phyloP scores from a whole-genome alignment of 495 filamentous ascomycete genomes.

The Aspergillus haitiensis region DNA sequence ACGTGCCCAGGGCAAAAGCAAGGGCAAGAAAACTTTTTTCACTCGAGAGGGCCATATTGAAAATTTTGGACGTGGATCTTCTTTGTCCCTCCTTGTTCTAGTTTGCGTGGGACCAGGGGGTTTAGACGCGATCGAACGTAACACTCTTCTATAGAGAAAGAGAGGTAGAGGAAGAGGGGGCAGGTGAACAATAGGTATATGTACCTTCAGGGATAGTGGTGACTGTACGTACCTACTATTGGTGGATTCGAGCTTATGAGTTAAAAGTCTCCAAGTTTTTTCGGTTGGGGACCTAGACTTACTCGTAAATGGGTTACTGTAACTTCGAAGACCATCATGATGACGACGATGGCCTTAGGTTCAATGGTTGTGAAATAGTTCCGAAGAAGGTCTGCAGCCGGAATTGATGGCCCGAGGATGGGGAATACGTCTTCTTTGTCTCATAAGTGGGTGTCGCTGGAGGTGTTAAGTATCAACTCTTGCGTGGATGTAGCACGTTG shows the following conservation, averaged over 20 bases:
- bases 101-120: background rate
- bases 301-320: conserved; percentile 8
- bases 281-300: conserved; percentile 1
- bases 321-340: conserved; percentile 4
- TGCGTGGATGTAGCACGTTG: too few relatives aligned
- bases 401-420: background rate
- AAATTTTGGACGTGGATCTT: background rate
- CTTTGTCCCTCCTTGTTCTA: background rate
- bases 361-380: background rate
- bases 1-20: conserved; percentile 5
- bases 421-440: background rate
- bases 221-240: background rate
- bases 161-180: background rate
- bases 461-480: too few relatives aligned
- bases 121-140: background rate
- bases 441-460: too few relatives aligned
- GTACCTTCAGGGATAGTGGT: too few relatives aligned
- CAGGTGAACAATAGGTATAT: background rate
- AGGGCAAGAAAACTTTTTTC: conserved; percentile 7
- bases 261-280: background rate
- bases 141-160: background rate
- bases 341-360: conserved; percentile 1
- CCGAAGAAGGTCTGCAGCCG: background rate
- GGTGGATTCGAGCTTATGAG: background rate
- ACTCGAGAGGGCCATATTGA: conserved; percentile 11